Evolutionary conservation across 148 eudicot genomes (phyloP).

Genomic region (Euryodendron excelsum): DNA sequence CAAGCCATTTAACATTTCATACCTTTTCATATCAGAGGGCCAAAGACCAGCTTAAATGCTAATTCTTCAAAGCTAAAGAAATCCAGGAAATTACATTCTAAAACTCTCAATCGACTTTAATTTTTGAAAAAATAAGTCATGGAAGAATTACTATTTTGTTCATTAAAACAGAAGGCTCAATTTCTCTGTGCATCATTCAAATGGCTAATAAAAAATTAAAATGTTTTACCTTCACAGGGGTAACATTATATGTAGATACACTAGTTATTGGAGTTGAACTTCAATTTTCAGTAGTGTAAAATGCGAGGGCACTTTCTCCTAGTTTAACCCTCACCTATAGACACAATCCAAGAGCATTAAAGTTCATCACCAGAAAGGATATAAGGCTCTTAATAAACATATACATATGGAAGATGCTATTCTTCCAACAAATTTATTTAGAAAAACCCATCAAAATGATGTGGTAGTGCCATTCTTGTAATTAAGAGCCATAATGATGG

Average conservation of each 20-base stretch:
- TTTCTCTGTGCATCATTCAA: background rate
- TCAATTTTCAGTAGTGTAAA: conserved; percentile 93
- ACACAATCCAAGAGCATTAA: conserved; percentile 11
- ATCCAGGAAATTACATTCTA: background rate
- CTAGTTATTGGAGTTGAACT: conserved; percentile 83
- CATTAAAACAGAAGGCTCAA: background rate
- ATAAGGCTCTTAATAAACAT: background rate
- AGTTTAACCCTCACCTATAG: conserved; percentile 88
- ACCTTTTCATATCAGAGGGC: background rate
- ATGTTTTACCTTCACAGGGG: conserved; percentile 85
- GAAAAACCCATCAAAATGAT: no score
- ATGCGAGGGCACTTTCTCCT: conserved; percentile 97
- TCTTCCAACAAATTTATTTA: no score
- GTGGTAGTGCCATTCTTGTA: no score
- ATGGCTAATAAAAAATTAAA: background rate
- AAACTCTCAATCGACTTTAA: background rate
- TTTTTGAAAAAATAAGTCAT: background rate
- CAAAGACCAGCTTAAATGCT: background rate
- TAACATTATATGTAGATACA: conserved; percentile 91
- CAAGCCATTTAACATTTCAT: background rate
- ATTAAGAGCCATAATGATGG: no score
- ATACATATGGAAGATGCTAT: no score
- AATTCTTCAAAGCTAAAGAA: background rate
- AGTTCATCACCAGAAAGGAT: background rate
- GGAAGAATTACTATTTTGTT: background rate